Evolutionary conservation across 2,329 filamentous ascomycete species (phyloP), one percentile per base, ranked within the genome.

Genomic region (Aureobasidium sp.): DNA sequence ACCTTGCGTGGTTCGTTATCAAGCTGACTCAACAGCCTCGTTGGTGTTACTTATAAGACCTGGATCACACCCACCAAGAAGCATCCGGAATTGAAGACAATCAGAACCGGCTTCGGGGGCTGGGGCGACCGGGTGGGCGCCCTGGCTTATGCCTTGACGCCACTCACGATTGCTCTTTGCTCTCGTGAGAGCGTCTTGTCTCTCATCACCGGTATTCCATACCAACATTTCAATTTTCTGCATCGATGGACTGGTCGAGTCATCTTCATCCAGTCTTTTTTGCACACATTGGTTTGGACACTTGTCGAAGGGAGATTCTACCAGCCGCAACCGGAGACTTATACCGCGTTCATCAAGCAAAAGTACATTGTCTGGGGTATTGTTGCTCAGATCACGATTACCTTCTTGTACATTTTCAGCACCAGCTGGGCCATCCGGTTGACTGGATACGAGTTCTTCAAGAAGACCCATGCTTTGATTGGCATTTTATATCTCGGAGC

Each of bases 401-500:
- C 83, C 0, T 72, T 88, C 15, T 73, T 91, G 1, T 82, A 85
- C 62, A 69, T 85, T 5, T 76, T 88, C 58, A 86, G 85, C 63
- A 80, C 81, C 0, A 77, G 78, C 14, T 79, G 78, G 70, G 85
- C 79, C 0, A 87, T 91, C 62, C 79, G 81, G 9, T 73, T 81
- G 52, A 90, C 86, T 0, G 89, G 89, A 2, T 90, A 92, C 71
- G 89, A 91, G 68, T 85, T 88, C 73, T 91, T 91, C 78, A 81
- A 87, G 64, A 90, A 90, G 70, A 76, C 82, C 0, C 88, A 91
- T 70, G 90, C 90, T 67, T 77, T 90, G 14, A 76, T 91, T 2
- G 89, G 88, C 12, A 84, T 88, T 75, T 72, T 91, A 5, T 92
- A 90, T 71, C 82, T 91, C 14, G 89, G 86, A 5, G 87, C 87